Conservation (phyloP, 2,329 filamentous ascomycete species). For the Aulographum hederae region DNA sequence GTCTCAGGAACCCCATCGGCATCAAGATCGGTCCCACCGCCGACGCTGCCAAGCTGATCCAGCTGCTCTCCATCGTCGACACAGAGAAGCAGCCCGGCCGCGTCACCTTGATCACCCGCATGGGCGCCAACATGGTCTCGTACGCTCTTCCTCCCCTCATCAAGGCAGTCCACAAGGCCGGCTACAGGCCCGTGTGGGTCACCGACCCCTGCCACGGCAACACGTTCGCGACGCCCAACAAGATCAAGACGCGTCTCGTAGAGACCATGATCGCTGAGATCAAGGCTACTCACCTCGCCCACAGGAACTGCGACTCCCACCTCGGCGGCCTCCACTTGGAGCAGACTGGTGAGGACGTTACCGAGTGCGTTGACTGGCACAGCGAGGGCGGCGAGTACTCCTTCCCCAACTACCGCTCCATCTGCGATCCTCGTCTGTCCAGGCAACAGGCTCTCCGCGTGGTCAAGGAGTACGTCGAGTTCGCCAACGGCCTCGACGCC, state of each 20-base stretch:
- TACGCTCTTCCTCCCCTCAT: slow-evolving; percentile 5
- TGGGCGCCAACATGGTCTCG: slow-evolving; percentile 4
- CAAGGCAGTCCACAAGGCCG: slow-evolving; percentile 2
- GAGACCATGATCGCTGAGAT: slow-evolving; percentile 4
- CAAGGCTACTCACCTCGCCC: slow-evolving; percentile 1
- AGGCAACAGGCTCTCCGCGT: slow-evolving; percentile 2
- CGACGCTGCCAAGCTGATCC: slow-evolving; percentile 2
- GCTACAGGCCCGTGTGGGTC: slow-evolving; percentile 5
- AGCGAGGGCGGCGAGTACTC: background rate
- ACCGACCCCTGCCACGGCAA: slow-evolving; percentile 7
- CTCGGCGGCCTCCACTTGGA: slow-evolving; percentile 6
- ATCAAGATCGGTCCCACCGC: slow-evolving; percentile 6
- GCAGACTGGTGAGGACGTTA: slow-evolving; percentile 6
- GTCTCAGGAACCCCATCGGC: slow-evolving; percentile 7
- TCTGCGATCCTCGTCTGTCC: slow-evolving; percentile 5
- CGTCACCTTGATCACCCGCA: slow-evolving; percentile 6
- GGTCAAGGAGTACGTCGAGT: no score
- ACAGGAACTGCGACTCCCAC: background rate
- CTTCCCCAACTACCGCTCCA: slow-evolving; percentile 2
- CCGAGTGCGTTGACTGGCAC: slow-evolving; percentile 6
- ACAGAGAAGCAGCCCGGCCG: slow-evolving; percentile 3
- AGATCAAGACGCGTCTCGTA: slow-evolving; percentile 5
- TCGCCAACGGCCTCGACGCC: no score
- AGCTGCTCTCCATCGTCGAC: slow-evolving; percentile 2
- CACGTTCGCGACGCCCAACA: slow-evolving; percentile 4